A percentile compares a stretch with the other conserved stretches of the same genome.
phyloP scores from a whole-genome alignment of 73 alveolate genomes.

The Effrenium voratum region DNA sequence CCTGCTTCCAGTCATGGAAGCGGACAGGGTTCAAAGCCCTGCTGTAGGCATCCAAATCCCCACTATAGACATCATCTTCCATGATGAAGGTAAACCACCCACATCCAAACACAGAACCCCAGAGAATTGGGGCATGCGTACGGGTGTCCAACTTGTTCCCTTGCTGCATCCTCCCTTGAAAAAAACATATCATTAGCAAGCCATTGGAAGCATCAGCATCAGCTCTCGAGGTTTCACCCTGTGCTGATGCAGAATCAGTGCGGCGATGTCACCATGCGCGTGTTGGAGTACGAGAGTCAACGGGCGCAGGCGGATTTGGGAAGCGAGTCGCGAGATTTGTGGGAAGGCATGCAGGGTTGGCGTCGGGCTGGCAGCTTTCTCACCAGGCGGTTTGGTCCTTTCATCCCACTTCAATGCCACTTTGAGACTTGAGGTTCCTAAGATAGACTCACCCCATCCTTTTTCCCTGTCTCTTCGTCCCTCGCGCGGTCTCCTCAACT shows the following conservation, averaged over 20 bases:
- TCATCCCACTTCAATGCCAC: background rate
- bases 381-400: background rate
- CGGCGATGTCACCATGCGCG: conserved; percentile 94
- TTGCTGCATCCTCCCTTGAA: background rate
- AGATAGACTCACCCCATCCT: too few relatives aligned
- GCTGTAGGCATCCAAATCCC: background rate
- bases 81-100: background rate
- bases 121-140: background rate
- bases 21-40: background rate
- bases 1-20: background rate
- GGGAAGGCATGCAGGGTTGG: too few relatives aligned
- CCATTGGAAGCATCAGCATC: background rate
- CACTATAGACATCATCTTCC: background rate
- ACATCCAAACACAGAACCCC: background rate
- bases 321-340: too few relatives aligned
- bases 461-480: too few relatives aligned
- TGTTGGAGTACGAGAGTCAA: conserved; percentile 86
- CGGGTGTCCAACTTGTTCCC: too few relatives aligned
- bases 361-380: too few relatives aligned
- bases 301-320: conserved; percentile 64
- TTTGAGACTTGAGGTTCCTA: too few relatives aligned
- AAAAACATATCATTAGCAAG: background rate
- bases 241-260: conserved; percentile 89
- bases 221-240: conserved; percentile 64
- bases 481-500: too few relatives aligned